Base-by-base conservation (phyloP, 179 eudicot species). In the Drosera spatulata region DNA sequence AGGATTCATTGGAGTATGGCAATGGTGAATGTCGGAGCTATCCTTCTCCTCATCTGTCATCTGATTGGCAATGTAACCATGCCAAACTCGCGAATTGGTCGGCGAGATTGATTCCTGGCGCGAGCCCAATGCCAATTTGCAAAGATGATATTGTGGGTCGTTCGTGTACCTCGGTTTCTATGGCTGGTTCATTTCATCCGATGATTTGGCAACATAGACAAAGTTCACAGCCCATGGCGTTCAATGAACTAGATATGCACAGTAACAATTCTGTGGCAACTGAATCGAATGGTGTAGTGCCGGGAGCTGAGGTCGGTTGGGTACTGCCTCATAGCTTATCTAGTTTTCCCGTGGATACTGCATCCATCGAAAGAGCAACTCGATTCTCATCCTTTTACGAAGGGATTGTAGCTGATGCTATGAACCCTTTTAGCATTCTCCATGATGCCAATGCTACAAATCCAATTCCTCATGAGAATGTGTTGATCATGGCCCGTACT, bases 291-390 rank as follows among this genome's bases (percentile, higher is more conserved):
- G 63, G 4, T 69, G 59, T 63, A 61, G 22, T 68, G 65, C 6
- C 48, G 42, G 67, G 66, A 38, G 40, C 56, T 61, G 77, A 77
- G 39, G 58, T 62, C 67, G 75, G 70, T 58, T 83, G 82, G 80
- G 59, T 77, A 69, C 47, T 82, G 60, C 83, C 94, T 60, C 85
- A 79, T 59, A 81, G 84, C 49, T 70, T 94, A 48, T 79, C 91
- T 56, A 84, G 85, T 49, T 80, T 87, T 71, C 96, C 91, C 39
- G 75, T 88, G 14, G 97, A 94, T 78, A 83, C 91, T 11, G 95
- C 80, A 70, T 87, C 91, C 73, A 91, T 94, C 41, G 91, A 94
- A 66, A 78, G 96, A 39, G 99, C 99, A 50, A 96, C 97, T 2
- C 83, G 95, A 73, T 91, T 81, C 60, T 94, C 99, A 12, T 78